Base-by-base conservation (phyloP, 352 stramenopile species). In the Poterioochromonas sp. region DNA sequence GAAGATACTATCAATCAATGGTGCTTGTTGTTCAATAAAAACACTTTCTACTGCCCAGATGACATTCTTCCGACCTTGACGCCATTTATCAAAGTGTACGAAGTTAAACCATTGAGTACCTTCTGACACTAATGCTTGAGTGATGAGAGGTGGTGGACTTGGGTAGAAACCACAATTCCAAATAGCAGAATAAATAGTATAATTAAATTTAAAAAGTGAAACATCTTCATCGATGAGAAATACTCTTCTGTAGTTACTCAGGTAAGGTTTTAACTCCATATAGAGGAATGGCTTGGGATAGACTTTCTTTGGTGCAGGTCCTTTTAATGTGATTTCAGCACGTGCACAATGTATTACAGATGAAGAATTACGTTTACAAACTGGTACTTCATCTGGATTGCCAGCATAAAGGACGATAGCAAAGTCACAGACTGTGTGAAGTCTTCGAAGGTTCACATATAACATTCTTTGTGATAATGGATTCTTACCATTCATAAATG, bases 171-270 rank as follows among this genome's bases (percentile, higher is more conserved):
- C 26, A 62, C 51, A 62, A 34, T 32, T 62, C 51, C 51, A 62
- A 32, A 62, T 29, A 32, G 12, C 29, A 29, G 12, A 8, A 62
- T 32, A 62, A 2, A 32, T 32, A 34, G 8, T 62, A 8, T 32
- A 32, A 32, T 62, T 29, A 62, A 62, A 62, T 22, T 29, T 22
- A 32, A 32, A 29, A 32, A 62, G 26, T 62, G 51, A 62, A 32
- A 62, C 29, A 62, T 62, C 51, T 34, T 62, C 51, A 62, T 62
- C 51, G 2, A 62, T 32, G 26, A 62, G 12, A 62, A 62, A 62
- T 32, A 62, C 51, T 8, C 26, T 8, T 22, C 29, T 5, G 29
- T 62, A 62, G 29, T 22, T 34, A 8, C 8, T 8, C 29, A 62
- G 29, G 29, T 32, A 62, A 32, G 51, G 51, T 62, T 32, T 8